These are phyloP conservation scores for Tolypocladium cylindrosporum DNA, from an alignment of 2,329 filamentous ascomycete genomes.

Conservation along the genomic window DNA sequence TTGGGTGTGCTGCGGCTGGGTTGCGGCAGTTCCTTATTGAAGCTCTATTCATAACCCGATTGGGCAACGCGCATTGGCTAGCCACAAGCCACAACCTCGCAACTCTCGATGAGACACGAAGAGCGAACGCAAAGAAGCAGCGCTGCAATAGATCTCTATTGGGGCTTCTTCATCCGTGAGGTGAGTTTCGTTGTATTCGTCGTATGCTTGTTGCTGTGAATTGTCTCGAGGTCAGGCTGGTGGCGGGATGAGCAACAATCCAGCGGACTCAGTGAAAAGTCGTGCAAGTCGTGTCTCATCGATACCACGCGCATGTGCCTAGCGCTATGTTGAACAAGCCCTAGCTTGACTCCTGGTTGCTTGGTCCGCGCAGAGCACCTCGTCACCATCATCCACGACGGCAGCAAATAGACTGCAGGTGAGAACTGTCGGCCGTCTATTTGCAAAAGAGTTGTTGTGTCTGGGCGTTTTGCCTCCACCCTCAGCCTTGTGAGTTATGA, in stretches of 20 bases:
- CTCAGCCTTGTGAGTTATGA: neutral
- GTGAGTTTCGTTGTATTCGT: neutral
- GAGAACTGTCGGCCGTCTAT: neutral
- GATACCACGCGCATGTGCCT: neutral
- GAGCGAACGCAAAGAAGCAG: neutral
- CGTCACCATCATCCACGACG: too few species aligned
- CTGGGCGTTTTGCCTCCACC: neutral
- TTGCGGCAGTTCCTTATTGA: constrained; percentile 7
- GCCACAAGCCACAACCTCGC: neutral
- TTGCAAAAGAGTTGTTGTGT: neutral
- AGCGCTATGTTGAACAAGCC: neutral
- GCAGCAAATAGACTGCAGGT: neutral
- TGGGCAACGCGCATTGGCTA: constrained; percentile 5
- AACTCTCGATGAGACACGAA: neutral
- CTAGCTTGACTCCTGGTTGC: neutral
- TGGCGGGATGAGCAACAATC: neutral
- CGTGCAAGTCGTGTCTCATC: neutral
- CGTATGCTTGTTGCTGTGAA: neutral
- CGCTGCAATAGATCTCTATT: neutral
- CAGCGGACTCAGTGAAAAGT: neutral
- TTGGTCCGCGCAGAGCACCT: too few species aligned
- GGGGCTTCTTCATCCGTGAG: neutral
- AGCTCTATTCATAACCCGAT: constrained; percentile 15
- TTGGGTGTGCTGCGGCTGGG: too few species aligned
- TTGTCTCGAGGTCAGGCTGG: neutral